Evolutionary conservation across 192 early-diverging fungal genomes (phyloP).

Genomic region (Coemansia sp.): DNA sequence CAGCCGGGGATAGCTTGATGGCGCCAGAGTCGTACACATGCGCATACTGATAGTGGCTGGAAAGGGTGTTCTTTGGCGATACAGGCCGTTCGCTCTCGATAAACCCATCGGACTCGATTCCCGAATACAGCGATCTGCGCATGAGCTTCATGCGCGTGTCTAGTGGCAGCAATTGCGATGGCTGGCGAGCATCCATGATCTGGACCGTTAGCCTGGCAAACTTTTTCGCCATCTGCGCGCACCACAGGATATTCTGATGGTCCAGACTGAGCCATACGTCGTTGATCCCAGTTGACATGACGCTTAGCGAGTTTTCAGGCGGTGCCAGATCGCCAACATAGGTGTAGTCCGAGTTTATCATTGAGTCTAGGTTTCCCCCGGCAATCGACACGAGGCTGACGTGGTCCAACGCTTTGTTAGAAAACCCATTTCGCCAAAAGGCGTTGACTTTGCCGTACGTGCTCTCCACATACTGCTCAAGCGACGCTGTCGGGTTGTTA

Average conservation of each 20-base stretch:
- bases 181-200: slow-evolving; percentile 63
- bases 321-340: slow-evolving; percentile 70
- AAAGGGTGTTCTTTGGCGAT: not conserved
- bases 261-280: slow-evolving; percentile 87
- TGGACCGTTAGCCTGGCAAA: slow-evolving; percentile 61
- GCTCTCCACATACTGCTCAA: slow-evolving; percentile 60
- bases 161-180: slow-evolving; percentile 62
- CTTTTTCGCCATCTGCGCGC: slow-evolving; percentile 82
- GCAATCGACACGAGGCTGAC: slow-evolving; percentile 86
- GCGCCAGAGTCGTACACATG: slow-evolving; percentile 7
- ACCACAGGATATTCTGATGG: slow-evolving; percentile 90
- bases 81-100: not conserved
- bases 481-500: slow-evolving; percentile 72
- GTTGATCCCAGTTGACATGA: slow-evolving; percentile 76
- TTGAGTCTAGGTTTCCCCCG: slow-evolving; percentile 85
- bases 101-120: slow-evolving; percentile 40
- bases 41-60: slow-evolving; percentile 25
- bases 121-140: slow-evolving; percentile 59
- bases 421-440: slow-evolving; percentile 67
- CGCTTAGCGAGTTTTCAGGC: slow-evolving; percentile 70
- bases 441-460: slow-evolving; percentile 70
- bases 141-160: slow-evolving; percentile 68
- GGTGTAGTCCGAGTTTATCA: slow-evolving; percentile 78
- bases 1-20: slow-evolving; percentile 11
- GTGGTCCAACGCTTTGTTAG: slow-evolving; percentile 49